Evolutionary conservation across 2,329 filamentous ascomycete genomes (phyloP).

Genomic region (Pseudogymnoascus sp.): DNA sequence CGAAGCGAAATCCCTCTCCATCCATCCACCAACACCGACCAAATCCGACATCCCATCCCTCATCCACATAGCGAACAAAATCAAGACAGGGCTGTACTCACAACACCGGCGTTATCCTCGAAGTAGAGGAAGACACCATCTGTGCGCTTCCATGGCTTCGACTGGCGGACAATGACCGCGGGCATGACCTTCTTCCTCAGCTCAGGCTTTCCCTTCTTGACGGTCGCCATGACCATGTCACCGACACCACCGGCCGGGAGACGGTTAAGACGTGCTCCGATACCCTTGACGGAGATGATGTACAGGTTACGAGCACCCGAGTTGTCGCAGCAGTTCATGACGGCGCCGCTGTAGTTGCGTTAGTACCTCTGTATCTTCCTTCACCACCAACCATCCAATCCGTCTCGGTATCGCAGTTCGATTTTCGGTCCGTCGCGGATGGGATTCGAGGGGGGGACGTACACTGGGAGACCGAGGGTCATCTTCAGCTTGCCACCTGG

Average conservation of each 20-base stretch:
- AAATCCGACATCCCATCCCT: not conserved
- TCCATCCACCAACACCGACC: not conserved
- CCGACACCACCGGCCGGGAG: constrained; percentile 95
- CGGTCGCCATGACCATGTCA: constrained; percentile 99
- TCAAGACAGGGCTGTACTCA: constrained; percentile 43
- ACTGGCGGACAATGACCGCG: constrained; percentile 95
- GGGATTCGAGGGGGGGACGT: constrained; percentile 42
- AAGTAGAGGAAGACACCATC: constrained; percentile 99
- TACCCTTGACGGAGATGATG: constrained; percentile 99
- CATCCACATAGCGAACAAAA: not conserved
- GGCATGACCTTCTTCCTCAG: constrained; percentile 99
- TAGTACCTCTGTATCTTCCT: constrained; percentile 12
- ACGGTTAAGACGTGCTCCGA: constrained; percentile 94
- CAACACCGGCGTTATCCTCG: constrained; percentile 99
- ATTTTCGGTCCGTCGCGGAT: constrained; percentile 1
- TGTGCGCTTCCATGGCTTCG: constrained; percentile 98
- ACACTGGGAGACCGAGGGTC: constrained; percentile 99
- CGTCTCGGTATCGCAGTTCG: constrained; percentile 11
- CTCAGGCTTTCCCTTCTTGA: constrained; percentile 99
- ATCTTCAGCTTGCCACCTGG: constrained; percentile 99
- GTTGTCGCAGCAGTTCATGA: constrained; percentile 99
- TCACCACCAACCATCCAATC: constrained; percentile 9
- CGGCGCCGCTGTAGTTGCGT: constrained; percentile 63
- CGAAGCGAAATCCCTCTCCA: not conserved
- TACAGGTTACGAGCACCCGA: constrained; percentile 97